Conservation (phyloP, 345 rosid genomes). For the Pistacia vera region DNA sequence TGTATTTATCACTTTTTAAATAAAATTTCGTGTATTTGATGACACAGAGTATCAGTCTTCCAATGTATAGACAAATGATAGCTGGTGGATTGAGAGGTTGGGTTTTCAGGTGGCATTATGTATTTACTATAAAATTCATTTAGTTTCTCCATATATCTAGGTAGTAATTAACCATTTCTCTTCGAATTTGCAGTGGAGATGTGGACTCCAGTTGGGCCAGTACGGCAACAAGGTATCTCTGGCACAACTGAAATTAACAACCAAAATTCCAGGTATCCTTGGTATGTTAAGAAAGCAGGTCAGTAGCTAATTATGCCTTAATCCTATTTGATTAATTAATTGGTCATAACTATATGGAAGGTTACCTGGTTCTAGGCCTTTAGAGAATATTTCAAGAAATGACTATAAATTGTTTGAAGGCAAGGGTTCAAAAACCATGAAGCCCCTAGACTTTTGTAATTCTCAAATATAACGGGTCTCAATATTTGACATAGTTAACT, state of each 20-base stretch:
- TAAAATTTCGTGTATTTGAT: background rate
- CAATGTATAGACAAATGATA: no score
- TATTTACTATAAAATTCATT: background rate
- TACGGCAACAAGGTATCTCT: slow-evolving; percentile 93
- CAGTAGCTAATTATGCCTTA: slow-evolving; percentile 14
- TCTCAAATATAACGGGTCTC: background rate
- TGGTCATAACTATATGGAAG: background rate
- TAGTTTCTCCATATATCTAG: background rate
- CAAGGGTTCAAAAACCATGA: slow-evolving; percentile 9
- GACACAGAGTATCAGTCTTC: slow-evolving; percentile 81
- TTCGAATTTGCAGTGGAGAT: slow-evolving; percentile 62
- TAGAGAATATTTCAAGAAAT: background rate
- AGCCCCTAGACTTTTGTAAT: background rate
- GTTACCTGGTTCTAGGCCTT: no score
- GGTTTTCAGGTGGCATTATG: slow-evolving; percentile 79
- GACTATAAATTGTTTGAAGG: background rate
- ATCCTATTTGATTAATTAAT: background rate
- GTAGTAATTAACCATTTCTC: background rate
- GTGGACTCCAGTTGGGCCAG: slow-evolving; percentile 98
- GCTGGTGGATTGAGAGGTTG: slow-evolving; percentile 79
- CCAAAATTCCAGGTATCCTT: slow-evolving; percentile 99
- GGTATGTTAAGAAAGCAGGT: slow-evolving; percentile 99
- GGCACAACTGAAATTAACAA: no score
- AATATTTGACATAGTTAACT: background rate
- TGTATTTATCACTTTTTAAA: no score